These are phyloP conservation scores for Spathaspora girioi DNA, from an alignment of 805 yeast genomes.

Conservation along the genomic window DNA sequence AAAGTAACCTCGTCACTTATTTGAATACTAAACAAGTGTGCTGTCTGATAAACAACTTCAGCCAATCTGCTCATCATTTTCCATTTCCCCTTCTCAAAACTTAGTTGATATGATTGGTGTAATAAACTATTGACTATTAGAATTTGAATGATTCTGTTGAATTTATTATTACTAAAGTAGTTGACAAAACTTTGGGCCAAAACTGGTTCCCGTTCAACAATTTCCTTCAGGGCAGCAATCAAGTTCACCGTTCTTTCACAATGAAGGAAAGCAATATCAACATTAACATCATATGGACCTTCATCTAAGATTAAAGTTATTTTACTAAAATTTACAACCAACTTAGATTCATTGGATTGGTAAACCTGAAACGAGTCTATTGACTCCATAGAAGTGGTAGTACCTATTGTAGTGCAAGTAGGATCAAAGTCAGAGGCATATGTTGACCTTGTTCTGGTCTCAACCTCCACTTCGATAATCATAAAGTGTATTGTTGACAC, in stretches of 20 bases:
- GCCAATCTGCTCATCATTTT: background rate
- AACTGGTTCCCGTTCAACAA: background rate
- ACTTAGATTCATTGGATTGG: background rate
- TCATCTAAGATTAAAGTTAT: slow-evolving; percentile 4
- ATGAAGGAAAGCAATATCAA: background rate
- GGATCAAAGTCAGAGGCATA: background rate
- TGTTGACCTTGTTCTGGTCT: background rate
- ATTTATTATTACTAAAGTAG: background rate
- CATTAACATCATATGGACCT: slow-evolving; percentile 1
- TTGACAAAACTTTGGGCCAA: background rate
- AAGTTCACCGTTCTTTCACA: background rate
- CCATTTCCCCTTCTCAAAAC: background rate
- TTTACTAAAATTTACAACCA: slow-evolving; percentile 1
- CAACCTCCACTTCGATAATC: background rate
- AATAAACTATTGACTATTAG: background rate
- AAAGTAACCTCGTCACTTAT: background rate
- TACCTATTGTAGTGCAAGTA: background rate
- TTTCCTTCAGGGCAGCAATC: background rate
- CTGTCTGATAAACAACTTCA: background rate
- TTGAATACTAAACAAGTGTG: background rate
- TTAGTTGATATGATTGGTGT: background rate
- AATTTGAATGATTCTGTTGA: background rate
- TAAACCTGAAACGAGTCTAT: background rate
- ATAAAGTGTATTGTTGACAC: background rate
- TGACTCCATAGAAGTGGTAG: background rate